phyloP scores from a whole-genome alignment of 106 monocot species.

The Platanthera zijinensis region DNA sequence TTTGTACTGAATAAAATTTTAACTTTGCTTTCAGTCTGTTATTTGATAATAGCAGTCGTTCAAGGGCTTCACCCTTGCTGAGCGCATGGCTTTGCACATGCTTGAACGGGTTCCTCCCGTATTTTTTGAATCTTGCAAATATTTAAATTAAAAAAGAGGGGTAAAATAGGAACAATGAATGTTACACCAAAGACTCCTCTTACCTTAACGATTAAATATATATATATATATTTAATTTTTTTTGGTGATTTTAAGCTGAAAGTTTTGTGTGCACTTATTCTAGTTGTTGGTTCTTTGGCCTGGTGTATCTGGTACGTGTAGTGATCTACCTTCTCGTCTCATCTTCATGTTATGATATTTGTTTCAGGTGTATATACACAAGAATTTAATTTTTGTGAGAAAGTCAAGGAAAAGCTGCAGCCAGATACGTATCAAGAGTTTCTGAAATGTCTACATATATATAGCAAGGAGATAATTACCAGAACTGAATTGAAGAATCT shows the following conservation, averaged over 20 bases:
- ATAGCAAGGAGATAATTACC: conserved; percentile 85
- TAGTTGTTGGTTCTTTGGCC: neutral
- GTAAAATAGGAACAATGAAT: too few species aligned
- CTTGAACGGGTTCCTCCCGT: too few species aligned
- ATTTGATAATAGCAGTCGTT: neutral
- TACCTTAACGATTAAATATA: too few species aligned
- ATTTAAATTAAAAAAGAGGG: too few species aligned
- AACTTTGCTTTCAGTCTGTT: neutral
- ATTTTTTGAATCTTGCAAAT: too few species aligned
- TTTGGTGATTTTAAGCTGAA: neutral
- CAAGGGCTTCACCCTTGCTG: too few species aligned
- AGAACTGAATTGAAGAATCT: conserved; percentile 74
- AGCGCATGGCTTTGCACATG: too few species aligned
- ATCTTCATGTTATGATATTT: neutral
- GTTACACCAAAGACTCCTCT: too few species aligned
- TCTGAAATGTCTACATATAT: conserved; percentile 94
- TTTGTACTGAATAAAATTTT: neutral
- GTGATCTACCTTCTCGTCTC: neutral
- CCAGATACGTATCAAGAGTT: conserved; percentile 89
- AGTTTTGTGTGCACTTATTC: neutral
- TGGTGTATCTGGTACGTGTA: neutral
- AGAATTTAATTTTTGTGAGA: conserved; percentile 87
- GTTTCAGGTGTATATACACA: conserved; percentile 62
- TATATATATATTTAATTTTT: too few species aligned
- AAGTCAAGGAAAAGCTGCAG: conserved; percentile 86